Evolutionary conservation across 2,329 filamentous ascomycete genomes (phyloP).

Genomic region (Chrysoporthe cubensis): DNA sequence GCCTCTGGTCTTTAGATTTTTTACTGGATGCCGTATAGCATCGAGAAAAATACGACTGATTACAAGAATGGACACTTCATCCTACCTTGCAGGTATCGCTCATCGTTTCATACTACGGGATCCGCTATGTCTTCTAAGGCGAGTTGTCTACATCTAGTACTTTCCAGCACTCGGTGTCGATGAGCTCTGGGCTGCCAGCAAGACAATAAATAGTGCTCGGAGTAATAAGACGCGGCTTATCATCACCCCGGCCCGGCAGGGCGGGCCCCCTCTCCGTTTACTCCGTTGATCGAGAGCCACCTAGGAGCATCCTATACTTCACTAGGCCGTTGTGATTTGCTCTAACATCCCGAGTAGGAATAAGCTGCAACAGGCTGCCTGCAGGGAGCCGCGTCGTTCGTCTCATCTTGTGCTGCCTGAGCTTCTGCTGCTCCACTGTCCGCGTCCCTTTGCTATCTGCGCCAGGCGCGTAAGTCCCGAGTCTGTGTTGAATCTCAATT

Average conservation of each 20-base stretch:
- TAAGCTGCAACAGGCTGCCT: neutral
- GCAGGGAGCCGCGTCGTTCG: neutral
- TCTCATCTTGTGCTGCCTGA: too few species aligned
- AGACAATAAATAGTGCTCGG: neutral
- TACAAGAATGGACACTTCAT: neutral
- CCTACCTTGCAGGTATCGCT: neutral
- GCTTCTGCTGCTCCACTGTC: neutral
- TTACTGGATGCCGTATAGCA: neutral
- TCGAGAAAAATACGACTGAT: neutral
- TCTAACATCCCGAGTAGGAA: neutral
- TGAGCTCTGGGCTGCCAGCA: neutral
- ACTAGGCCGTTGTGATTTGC: neutral
- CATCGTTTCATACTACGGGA: neutral
- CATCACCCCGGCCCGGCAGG: neutral
- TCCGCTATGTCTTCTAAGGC: neutral
- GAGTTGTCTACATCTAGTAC: neutral
- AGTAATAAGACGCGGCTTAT: conserved; percentile 4
- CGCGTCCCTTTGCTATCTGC: neutral
- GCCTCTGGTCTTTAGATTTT: neutral
- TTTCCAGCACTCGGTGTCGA: neutral
- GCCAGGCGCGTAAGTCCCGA: neutral
- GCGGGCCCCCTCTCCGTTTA: too few species aligned
- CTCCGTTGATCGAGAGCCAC: too few species aligned
- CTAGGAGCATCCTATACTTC: neutral
- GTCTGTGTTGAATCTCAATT: neutral